Evolutionary conservation across 164 flowering plant species (phyloP).

Genomic region (Chimonanthus salicifolius): DNA sequence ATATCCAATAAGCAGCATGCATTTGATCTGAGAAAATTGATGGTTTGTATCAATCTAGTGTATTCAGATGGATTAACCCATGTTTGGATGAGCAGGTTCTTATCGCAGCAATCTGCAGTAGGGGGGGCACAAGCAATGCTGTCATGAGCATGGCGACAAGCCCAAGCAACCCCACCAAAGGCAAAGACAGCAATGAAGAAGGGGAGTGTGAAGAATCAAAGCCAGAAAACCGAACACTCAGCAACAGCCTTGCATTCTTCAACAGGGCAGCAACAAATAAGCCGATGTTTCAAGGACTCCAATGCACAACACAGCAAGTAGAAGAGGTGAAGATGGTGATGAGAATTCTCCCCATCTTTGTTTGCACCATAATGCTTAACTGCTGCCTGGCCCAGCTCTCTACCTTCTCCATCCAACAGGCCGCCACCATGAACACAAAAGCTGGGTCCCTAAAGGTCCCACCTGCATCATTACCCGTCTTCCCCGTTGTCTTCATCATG

Average conservation of each 20-base stretch:
- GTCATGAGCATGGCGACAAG: constrained; percentile 35
- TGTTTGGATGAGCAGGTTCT: constrained; percentile 38
- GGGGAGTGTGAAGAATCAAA: constrained; percentile 4
- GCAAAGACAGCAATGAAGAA: constrained; percentile 14
- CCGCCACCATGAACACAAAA: constrained; percentile 86
- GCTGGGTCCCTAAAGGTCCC: constrained; percentile 62
- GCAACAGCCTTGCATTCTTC: constrained; percentile 41
- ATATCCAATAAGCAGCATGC: too few species aligned
- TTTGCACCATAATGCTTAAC: constrained; percentile 79
- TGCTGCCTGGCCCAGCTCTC: constrained; percentile 96
- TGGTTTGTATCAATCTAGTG: not conserved
- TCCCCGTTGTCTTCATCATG: constrained; percentile 85
- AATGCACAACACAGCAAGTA: constrained; percentile 53
- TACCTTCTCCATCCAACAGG: constrained; percentile 92
- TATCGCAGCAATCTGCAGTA: constrained; percentile 31
- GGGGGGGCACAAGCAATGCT: constrained; percentile 31
- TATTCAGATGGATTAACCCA: too few species aligned
- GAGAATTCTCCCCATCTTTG: constrained; percentile 62
- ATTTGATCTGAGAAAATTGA: not conserved
- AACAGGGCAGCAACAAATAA: constrained; percentile 38
- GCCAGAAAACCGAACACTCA: constrained; percentile 10
- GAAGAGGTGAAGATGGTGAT: constrained; percentile 72
- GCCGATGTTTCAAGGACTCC: constrained; percentile 28
- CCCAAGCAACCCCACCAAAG: constrained; percentile 16
- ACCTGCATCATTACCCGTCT: constrained; percentile 87